Evolutionary conservation across 441 rosid genomes (phyloP).

Genomic region (Pelargonium citronellum): DNA sequence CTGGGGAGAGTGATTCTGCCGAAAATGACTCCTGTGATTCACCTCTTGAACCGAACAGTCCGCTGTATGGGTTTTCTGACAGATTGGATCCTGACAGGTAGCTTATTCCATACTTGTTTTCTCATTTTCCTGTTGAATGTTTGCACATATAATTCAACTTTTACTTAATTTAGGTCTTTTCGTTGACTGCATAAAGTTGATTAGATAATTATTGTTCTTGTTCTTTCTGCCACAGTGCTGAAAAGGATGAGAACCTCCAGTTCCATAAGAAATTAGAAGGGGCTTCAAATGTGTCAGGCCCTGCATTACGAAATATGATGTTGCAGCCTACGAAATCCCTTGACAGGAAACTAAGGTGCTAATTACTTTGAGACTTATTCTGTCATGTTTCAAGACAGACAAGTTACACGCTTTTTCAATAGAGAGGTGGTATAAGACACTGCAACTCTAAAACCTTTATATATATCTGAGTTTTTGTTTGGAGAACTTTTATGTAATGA

Average conservation of each 20-base stretch:
- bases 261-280: conserved; percentile 63
- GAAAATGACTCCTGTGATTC: conserved; percentile 99
- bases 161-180: conserved; percentile 8
- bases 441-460: background rate
- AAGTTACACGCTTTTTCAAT: background rate
- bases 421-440: background rate
- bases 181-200: conserved; percentile 10
- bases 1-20: conserved; percentile 99
- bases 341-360: conserved; percentile 70
- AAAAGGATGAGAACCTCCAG: conserved; percentile 69
- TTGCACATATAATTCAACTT: background rate
- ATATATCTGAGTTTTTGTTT: background rate
- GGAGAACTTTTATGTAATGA: background rate
- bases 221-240: conserved; percentile 53
- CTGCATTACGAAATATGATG: conserved; percentile 69
- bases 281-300: conserved; percentile 57
- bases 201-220: conserved; percentile 17
- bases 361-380: conserved; percentile 1
- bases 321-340: conserved; percentile 46
- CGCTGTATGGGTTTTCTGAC: conserved; percentile 80
- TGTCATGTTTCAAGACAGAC: background rate
- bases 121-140: background rate
- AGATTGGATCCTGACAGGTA: conserved; percentile 82
- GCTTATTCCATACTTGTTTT: background rate
- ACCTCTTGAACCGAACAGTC: conserved; percentile 98